A percentile compares a stretch with the other conserved stretches of the same genome.
Evolutionary conservation across 2,329 filamentous ascomycete genomes (phyloP).

Genomic region (Fusarium sulawesiense): DNA sequence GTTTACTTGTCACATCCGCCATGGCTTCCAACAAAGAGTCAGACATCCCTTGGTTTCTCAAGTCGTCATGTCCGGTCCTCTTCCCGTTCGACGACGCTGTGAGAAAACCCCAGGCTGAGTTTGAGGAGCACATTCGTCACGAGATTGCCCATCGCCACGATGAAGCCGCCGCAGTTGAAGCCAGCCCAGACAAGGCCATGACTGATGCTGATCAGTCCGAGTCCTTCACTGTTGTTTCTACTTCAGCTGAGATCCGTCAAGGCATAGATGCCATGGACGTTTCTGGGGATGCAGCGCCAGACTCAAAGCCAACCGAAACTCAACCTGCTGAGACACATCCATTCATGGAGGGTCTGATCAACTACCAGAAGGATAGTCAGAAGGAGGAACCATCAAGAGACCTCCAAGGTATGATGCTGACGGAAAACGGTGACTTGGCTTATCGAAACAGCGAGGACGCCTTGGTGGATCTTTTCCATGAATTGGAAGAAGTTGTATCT

Average conservation of each 20-base stretch:
- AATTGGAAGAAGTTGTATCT: constrained; percentile 58
- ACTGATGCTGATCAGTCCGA: constrained; percentile 37
- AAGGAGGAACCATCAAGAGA: constrained; percentile 17
- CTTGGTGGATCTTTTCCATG: constrained; percentile 66
- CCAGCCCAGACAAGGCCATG: constrained; percentile 18
- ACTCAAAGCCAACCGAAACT: background rate
- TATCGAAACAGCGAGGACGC: constrained; percentile 57
- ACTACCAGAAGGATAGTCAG: constrained; percentile 7
- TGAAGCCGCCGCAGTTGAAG: background rate
- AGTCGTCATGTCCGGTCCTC: constrained; percentile 53
- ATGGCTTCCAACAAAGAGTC: constrained; percentile 40
- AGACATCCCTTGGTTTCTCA: constrained; percentile 54
- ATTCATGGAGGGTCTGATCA: constrained; percentile 52
- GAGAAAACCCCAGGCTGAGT: constrained; percentile 48
- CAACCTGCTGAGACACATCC: constrained; percentile 32
- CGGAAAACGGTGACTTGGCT: constrained; percentile 63
- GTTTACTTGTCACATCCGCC: background rate
- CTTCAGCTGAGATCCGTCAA: constrained; percentile 41
- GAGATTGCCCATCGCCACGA: constrained; percentile 41
- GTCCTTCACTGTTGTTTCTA: constrained; percentile 45
- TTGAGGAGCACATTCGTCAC: constrained; percentile 48
- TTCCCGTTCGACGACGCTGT: constrained; percentile 54
- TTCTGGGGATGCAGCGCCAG: constrained; percentile 2
- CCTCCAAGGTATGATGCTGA: constrained; percentile 60
- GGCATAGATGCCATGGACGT: constrained; percentile 29